A percentile compares a stretch with the other conserved stretches of the same genome.
Conservation (phyloP, 2,329 filamentous ascomycete species). For the Epichloe hybrida region DNA sequence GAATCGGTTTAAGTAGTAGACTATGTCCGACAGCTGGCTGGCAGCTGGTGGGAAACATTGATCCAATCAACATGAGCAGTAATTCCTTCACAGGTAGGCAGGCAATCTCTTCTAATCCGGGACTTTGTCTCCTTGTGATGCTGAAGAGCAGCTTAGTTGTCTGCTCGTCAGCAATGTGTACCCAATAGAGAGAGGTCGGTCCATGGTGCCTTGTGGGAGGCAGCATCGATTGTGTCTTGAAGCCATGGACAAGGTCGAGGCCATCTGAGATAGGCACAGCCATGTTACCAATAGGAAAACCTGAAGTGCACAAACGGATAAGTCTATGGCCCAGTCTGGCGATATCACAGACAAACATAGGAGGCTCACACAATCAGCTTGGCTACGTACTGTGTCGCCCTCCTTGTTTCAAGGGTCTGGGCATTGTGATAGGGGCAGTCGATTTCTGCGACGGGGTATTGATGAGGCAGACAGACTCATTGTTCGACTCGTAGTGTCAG, state of each 20-base stretch:
- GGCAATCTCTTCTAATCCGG: neutral
- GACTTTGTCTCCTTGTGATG: neutral
- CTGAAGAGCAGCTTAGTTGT: neutral
- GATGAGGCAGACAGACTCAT: neutral
- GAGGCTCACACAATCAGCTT: neutral
- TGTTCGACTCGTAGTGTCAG: neutral
- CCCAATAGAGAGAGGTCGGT: neutral
- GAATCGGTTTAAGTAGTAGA: neutral
- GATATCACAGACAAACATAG: neutral
- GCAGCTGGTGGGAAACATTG: neutral
- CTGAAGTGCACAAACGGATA: neutral
- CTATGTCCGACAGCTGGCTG: constrained; percentile 5
- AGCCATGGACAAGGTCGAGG: neutral
- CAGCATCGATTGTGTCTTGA: neutral
- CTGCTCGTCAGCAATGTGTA: neutral
- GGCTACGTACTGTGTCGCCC: neutral
- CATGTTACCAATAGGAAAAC: neutral
- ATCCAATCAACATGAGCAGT: neutral
- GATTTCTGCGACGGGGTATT: neutral
- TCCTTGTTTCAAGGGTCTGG: neutral
- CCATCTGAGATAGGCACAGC: neutral
- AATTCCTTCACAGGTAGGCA: neutral
- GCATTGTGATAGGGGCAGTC: neutral
- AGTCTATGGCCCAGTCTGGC: neutral
- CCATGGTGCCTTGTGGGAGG: neutral